Evolutionary conservation across 1,284 basidiomycete genomes (phyloP), one percentile per base, ranked within the genome.

Genomic region (Cutaneotrichosporon daszewskae): DNA sequence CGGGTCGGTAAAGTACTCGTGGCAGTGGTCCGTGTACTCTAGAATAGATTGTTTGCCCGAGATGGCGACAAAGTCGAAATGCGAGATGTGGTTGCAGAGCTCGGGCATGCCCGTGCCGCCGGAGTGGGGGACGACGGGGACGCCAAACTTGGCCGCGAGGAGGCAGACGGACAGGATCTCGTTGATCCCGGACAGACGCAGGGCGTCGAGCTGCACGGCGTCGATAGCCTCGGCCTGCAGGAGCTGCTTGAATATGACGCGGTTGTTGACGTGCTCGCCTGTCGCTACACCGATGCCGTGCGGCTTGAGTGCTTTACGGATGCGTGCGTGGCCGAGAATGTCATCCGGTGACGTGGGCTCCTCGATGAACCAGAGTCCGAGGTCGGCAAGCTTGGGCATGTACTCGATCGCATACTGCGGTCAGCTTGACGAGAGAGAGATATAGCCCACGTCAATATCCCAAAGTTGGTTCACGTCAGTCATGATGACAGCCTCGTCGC

Each of bases 361-460:
- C 62, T 92, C 89, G 58, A 92, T 92, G 72, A 90, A 94, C 89
- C 90, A 92, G 14, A 89, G 88, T 58, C 83, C 84, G 64, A 89
- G 81, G 47, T 79, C 77, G 51, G 79, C 78, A 27, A 95, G 75
- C 48, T 80, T 76, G 58, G 80, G 80, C 53, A 92, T 87, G 68
- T 91, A 94, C 39, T 91, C 85, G 59, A 94, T 85, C 5, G 90
- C 90, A 66, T 89, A 78, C n/a, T n/a, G 33, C 81, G 75, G 32
- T 38, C 31, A 47, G 40, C 24, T 32, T 17, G 3, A 17, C 5
- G 26, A 24, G 7, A 25, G 5, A 7, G 13, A 25, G 29, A 16
- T 19, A 4, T 3, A 18, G 32, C 48, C 38, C 36, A 50, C 49
- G 38, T 55, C 49, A 14, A 94, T 89, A 57, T 94, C 88, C 88